Percentiles rank a stretch among this genome's conserved stretches.
These are phyloP conservation scores for Chytriomyces confervae DNA, from an alignment of 192 early-diverging fungal species.

Conservation along the genomic window DNA sequence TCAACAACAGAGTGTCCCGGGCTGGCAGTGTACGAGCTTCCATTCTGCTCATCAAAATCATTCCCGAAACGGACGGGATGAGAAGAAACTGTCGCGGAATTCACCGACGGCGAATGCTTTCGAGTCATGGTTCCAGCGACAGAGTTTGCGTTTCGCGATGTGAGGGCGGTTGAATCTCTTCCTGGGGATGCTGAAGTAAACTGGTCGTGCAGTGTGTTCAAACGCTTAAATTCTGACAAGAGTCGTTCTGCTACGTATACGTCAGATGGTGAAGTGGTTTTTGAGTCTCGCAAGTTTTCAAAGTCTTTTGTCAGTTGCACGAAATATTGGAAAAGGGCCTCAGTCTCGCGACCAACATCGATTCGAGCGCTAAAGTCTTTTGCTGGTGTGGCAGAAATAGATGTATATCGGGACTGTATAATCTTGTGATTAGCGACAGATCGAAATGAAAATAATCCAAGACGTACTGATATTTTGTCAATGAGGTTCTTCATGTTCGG, in stretches of 20 bases:
- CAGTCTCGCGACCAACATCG: constrained; percentile 32
- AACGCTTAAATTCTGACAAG: constrained; percentile 4
- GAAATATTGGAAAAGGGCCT: constrained; percentile 32
- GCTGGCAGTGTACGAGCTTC: neutral
- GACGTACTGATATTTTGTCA: constrained; percentile 51
- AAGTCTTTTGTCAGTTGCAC: constrained; percentile 5
- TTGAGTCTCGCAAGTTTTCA: neutral
- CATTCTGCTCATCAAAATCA: constrained; percentile 3
- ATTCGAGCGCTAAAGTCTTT: constrained; percentile 16
- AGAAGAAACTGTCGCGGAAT: constrained; percentile 4
- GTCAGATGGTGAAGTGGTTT: neutral
- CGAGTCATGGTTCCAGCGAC: neutral
- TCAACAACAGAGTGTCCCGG: neutral
- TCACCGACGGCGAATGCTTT: neutral
- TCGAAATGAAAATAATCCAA: too few relatives aligned
- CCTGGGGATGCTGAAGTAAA: neutral
- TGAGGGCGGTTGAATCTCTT: neutral
- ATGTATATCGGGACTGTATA: neutral
- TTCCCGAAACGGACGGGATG: constrained; percentile 8
- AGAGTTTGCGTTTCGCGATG: neutral
- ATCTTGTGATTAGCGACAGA: neutral
- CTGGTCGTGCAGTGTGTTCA: constrained; percentile 6
- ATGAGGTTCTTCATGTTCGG: constrained; percentile 58
- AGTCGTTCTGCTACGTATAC: constrained; percentile 23
- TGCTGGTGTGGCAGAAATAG: neutral